Evolutionary conservation across 23 red algal genomes (phyloP).

Genomic region (Agarophyton chilense): DNA sequence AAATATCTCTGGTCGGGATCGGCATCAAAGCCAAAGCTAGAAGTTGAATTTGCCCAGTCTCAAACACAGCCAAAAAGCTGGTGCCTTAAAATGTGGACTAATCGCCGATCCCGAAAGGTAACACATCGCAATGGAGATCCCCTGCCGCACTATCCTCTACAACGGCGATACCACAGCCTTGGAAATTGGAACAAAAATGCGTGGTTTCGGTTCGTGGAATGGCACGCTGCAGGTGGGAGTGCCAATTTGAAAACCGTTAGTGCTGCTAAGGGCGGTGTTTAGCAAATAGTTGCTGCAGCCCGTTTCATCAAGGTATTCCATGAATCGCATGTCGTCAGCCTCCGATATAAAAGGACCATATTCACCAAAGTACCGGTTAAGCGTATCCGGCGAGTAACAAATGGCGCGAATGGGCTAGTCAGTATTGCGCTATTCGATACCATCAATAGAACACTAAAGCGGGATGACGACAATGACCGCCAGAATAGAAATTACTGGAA

Average conservation of each 20-base stretch:
- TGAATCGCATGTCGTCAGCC: neutral
- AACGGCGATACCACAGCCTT: neutral
- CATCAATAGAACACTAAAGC: slow-evolving; percentile 1
- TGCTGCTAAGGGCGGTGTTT: neutral
- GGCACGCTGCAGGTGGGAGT: neutral
- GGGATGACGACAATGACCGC: neutral
- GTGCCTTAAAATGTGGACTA: neutral
- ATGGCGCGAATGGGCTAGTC: neutral
- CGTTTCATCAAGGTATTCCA: neutral
- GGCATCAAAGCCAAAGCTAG: neutral
- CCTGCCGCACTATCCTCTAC: neutral
- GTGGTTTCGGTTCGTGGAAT: neutral
- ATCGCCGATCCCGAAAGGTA: neutral
- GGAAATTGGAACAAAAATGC: neutral
- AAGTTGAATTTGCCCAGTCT: neutral
- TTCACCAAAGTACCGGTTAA: neutral
- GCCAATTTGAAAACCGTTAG: neutral
- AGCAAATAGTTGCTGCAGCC: neutral
- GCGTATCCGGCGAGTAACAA: neutral
- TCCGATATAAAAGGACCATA: slow-evolving; percentile 5
- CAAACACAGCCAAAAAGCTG: slow-evolving; percentile 8
- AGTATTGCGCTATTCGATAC: neutral
- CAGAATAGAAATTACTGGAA: neutral
- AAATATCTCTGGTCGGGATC: neutral
- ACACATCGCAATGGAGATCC: slow-evolving; percentile 4